Base-by-base conservation (phyloP, 305 asterid genomes). In the Rubia tinctorum region DNA sequence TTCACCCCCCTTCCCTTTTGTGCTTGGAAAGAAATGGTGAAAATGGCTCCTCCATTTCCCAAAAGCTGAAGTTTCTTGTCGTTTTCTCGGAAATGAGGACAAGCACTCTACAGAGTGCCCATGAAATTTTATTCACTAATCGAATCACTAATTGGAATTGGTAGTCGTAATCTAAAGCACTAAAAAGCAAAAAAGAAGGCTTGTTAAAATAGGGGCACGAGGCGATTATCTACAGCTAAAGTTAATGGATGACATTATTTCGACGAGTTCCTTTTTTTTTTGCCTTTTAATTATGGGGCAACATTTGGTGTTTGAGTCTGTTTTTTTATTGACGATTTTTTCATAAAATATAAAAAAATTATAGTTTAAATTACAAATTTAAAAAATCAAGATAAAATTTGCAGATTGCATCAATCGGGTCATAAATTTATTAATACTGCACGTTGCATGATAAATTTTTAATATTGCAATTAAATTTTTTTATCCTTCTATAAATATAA, bases 31-130 rank as follows among this genome's bases (percentile, higher is more conserved):
- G 17, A 40, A 45, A 22, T 45, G 25, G 72, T 64, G 63, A 64
- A 43, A 70, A 40, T 39, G 7, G 70, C 70, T 25, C 73, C 13
- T 37, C 53, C 27, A 7, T 37, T 76, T 15, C 18, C 45, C 27
- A 55, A 64, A 71, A 51, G 73, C 42, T 39, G 72, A 58, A 53
- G 6, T 47, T 58, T 34, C 51, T 68, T 7, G 81, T 72, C 77
- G 25, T 68, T 68, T 73, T 40, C 66, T 30, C 5, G 68, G 39
- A 73, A 78, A 30, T 14, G 44, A 63, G 72, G 22, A 68, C 20
- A 23, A 25, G 62, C 71, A 73, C 74, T 39, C 2, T 1, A n/a
- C 7, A 53, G 59, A 8, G 5, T 15, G 58, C 58, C 58, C 11
- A 5, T 42, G 7, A 51, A 51, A 15, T 51, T 15, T 14, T 6